These are phyloP conservation scores for Leccinum ochraceum DNA, from an alignment of 768 basidiomycete genomes.

Conservation along the genomic window DNA sequence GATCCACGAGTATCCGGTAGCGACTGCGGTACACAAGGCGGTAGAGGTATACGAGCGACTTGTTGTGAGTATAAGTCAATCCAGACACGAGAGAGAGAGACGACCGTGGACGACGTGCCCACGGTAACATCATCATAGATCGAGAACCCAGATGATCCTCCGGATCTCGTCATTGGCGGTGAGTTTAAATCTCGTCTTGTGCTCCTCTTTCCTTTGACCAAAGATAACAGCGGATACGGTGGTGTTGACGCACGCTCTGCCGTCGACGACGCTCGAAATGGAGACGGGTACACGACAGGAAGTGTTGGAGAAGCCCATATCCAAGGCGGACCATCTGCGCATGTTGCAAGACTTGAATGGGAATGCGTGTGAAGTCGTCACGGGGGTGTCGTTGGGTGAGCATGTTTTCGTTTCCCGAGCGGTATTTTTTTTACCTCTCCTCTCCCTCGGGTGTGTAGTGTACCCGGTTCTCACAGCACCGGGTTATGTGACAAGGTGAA, in stretches of 20 bases:
- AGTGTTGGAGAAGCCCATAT: slow-evolving; percentile 84
- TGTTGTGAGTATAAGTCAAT: slow-evolving; percentile 45
- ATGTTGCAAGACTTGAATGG: slow-evolving; percentile 91
- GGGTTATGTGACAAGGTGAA: slow-evolving; percentile 71
- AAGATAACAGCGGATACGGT: slow-evolving; percentile 84
- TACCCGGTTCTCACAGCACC: slow-evolving; percentile 76
- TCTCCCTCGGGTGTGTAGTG: slow-evolving; percentile 38
- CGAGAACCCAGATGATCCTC: slow-evolving; percentile 63
- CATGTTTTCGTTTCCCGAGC: neutral
- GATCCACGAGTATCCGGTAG: slow-evolving; percentile 71
- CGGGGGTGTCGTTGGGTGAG: slow-evolving; percentile 82
- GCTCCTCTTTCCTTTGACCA: neutral
- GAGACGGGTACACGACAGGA: slow-evolving; percentile 57
- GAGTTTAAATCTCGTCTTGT: slow-evolving; percentile 7
- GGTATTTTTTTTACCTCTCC: neutral
- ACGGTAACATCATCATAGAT: slow-evolving; percentile 30
- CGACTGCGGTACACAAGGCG: slow-evolving; percentile 78
- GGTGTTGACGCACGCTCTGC: slow-evolving; percentile 77
- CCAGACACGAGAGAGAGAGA: neutral
- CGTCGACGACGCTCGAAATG: slow-evolving; percentile 49
- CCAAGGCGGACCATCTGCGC: slow-evolving; percentile 78
- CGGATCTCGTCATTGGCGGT: slow-evolving; percentile 83
- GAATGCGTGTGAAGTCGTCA: slow-evolving; percentile 86
- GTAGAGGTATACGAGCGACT: slow-evolving; percentile 86
- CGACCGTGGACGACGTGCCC: neutral